phyloP scores from a whole-genome alignment of 2,329 filamentous ascomycete species.

The Pseudogymnoascus sp. region DNA sequence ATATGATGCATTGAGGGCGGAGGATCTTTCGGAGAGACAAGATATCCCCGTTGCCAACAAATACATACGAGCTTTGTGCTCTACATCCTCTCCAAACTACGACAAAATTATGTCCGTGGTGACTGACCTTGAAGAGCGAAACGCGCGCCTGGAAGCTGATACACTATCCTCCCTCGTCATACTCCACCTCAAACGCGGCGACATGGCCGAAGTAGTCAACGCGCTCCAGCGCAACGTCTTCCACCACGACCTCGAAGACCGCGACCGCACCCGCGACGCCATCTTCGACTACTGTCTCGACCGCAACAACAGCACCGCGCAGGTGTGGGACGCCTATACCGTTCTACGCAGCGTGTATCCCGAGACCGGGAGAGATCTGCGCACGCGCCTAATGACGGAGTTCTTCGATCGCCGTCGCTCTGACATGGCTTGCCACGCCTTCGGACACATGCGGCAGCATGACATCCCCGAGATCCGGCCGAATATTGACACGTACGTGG shows the following conservation, averaged over 20 bases:
- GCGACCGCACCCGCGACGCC: constrained; percentile 54
- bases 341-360: constrained; percentile 56
- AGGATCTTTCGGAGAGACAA: constrained; percentile 45
- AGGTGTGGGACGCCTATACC: constrained; percentile 58
- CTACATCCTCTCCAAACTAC: constrained; percentile 51
- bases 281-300: constrained; percentile 64
- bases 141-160: constrained; percentile 59
- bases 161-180: constrained; percentile 68
- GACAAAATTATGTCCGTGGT: constrained; percentile 65
- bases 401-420: constrained; percentile 72
- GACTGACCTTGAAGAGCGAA: constrained; percentile 61
- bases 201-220: constrained; percentile 71
- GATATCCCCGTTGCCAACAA: constrained; percentile 59
- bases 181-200: constrained; percentile 65
- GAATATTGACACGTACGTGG: constrained; percentile 63
- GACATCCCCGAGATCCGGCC: constrained; percentile 55
- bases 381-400: constrained; percentile 66
- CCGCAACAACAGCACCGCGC: constrained; percentile 48
- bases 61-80: constrained; percentile 62
- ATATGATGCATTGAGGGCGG: constrained; percentile 52
- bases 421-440: constrained; percentile 79
- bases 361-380: constrained; percentile 54
- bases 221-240: constrained; percentile 68
- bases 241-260: constrained; percentile 61
- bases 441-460: constrained; percentile 88